Evolutionary conservation across 495 filamentous ascomycete genomes (phyloP), one percentile per base, ranked within the genome.

Genomic region (Aspergillus incahuasiensis): DNA sequence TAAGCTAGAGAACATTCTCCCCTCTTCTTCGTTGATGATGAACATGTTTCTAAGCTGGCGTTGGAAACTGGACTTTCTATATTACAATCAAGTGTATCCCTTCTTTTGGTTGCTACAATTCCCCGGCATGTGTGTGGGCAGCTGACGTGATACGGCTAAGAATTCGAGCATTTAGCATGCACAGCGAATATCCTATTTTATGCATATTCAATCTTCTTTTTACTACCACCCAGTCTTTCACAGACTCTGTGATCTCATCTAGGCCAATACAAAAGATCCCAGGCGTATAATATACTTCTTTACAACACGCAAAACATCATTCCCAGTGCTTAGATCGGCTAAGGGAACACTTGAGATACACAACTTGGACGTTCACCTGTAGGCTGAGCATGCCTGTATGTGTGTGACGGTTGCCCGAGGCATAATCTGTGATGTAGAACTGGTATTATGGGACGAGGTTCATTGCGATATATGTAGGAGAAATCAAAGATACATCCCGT

Each of bases 401-500:
- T 6, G 5, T 30, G 28, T 30, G 28, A 9, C 9, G 9, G 9
- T 30, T 9, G 28, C 28, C 5, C 9, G 9, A 38, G 34, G 34
- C 12, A 38, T 38, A 15, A 12, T n/a, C n/a, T n/a, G n/a, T n/a
- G n/a, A n/a, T n/a, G n/a, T n/a, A n/a, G n/a, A n/a, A n/a, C n/a
- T 35, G 9, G 34, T 11, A 11, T 35, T 11, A 11, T 11, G 9
- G 34, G n/a, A n/a, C n/a, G n/a, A n/a, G n/a, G n/a, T n/a, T n/a
- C n/a, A n/a, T n/a, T n/a, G n/a, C n/a, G n/a, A n/a, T n/a, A n/a
- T n/a, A n/a, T n/a, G n/a, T n/a, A n/a, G n/a, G n/a, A n/a, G n/a
- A n/a, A 18, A 43, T 79, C 67, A 90, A 51, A 90, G 69, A 70
- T 88, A 83, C 63, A 91, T 74, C 9, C 87, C 86, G 16, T 79